Base-by-base conservation (phyloP, 805 yeast species). In the Lipomyces chichibuensis region DNA sequence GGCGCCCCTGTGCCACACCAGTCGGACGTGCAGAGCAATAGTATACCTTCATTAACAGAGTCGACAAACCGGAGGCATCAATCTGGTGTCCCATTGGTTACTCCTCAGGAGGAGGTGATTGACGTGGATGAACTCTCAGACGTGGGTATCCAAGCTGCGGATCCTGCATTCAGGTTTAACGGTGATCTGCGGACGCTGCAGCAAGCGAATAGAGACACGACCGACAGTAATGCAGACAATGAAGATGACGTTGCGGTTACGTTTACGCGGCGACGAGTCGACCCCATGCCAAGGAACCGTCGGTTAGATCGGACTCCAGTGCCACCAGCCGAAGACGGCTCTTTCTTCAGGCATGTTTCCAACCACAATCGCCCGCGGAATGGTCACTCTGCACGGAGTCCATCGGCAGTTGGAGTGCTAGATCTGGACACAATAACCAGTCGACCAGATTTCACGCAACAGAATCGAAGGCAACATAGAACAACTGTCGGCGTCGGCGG, bases 101-200 rank as follows among this genome's bases (percentile, higher is more conserved):
- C 49, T 6, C 49, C 20, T 17, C 49, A 17, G 25, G 9, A 17
- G 5, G 67, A 65, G 54, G 61, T 65, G 29, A 65, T 65, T 27
- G 67, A 65, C 37, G 33, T 65, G 23, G 67, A 65, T 32, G 65
- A 61, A n/a, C 14, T 60, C 5, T 64, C 67, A 11, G 67, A 64
- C 35, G 54, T 14, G 11, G 58, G 57, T 9, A 8, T n/a, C 0
- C 23, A 7, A n/a, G 11, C 49, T 17, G 49, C 20, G 4, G 49
- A 43, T 13, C 20, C 49, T 17, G 23, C 23, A 4, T 17, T 43
- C 14, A 17, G 49, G 49, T 43, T 43, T 17, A n/a, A 43, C 23
- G 49, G 49, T 43, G 49, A 43, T 17, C 49, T 43, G 14, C 20
- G 49, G 23, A 43, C 49, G 49, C 49, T 43, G 23, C 49, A 17